Base-by-base conservation (phyloP, 768 basidiomycete genomes). In the Stropharia rugosoannulata region DNA sequence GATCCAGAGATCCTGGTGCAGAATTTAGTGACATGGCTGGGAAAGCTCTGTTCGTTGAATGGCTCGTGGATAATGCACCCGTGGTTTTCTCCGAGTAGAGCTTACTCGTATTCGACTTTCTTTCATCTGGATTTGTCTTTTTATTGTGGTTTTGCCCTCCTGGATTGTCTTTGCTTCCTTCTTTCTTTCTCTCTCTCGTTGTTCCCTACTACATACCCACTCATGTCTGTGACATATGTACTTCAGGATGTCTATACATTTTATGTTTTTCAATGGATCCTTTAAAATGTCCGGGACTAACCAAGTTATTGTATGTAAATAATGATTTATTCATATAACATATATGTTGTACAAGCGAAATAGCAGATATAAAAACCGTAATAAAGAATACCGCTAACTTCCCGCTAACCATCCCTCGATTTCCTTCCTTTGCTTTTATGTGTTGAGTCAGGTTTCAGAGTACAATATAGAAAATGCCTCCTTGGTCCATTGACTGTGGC, bases 1-100 rank as follows among this genome's bases (percentile, higher is more conserved):
- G 91, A 64, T 95, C 96, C 7, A 81, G 83, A 35, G 89, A 95
- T 67, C 86, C 89, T 3, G 80, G 81, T 25, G 84, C 91, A 15
- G 97, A 98, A 74, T 98, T 98, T 74, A 89, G 86, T 64, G 96
- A 99, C 70, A 98, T 98, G 92, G 95, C 93, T 7, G 93, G 93
- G 51, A 98, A 96, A 72, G 93, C 96, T 5, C 80, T 95, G 56
- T 85, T 89, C 64, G 80, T 99, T 49, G 94, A 97, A 70, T 97
- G 95, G 90, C 83, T 98, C 60, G 85, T 98, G 57, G 95, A 98
- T 67, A 89, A 96, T 66, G 92, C 92, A 11, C 80, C 77, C 39
- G 69, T 70, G 22, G 73, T 90, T 62, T 83, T 82, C 66, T 69
- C 54, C 55, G 60, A 54, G 37, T 54, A 53, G 36, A 52, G 53